A percentile compares a stretch with the other conserved stretches of the same genome.
Evolutionary conservation across 2,329 filamentous ascomycete genomes (phyloP).

Genomic region (Colletotrichum lini): DNA sequence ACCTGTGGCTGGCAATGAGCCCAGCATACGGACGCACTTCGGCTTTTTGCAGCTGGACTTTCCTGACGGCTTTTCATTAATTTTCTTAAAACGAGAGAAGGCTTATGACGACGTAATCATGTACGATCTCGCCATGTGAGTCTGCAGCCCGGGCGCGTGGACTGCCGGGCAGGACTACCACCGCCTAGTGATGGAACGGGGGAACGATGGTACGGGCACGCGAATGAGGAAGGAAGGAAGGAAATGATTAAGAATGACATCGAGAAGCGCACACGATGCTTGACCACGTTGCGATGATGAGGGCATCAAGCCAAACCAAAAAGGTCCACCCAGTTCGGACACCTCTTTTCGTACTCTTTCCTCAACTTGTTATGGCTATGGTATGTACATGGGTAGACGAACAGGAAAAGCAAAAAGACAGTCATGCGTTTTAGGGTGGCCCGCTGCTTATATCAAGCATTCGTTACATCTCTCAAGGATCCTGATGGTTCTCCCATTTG

Average conservation of each 20-base stretch:
- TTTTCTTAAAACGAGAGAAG: slow-evolving; percentile 17
- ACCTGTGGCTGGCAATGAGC: slow-evolving; percentile 9
- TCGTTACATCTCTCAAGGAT: background rate
- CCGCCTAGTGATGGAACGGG: slow-evolving; percentile 17
- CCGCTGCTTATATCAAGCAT: slow-evolving; percentile 13
- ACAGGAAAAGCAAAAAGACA: slow-evolving; percentile 33
- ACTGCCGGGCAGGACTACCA: slow-evolving; percentile 10
- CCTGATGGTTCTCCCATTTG: background rate
- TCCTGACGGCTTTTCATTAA: slow-evolving; percentile 18
- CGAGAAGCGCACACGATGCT: background rate
- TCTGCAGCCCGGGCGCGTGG: background rate
- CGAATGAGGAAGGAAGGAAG: slow-evolving; percentile 17
- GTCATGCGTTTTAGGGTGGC: slow-evolving; percentile 15
- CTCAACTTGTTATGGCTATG: slow-evolving; percentile 11
- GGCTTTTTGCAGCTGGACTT: slow-evolving; percentile 1
- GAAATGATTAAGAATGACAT: slow-evolving; percentile 12
- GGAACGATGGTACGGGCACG: slow-evolving; percentile 26
- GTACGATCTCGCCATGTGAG: slow-evolving; percentile 8
- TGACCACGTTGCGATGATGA: background rate
- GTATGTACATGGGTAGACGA: slow-evolving; percentile 39
- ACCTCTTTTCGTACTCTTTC: background rate
- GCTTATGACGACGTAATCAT: slow-evolving; percentile 30
- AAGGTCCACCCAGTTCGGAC: background rate
- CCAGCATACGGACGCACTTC: background rate
- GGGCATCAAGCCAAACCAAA: background rate